A percentile compares a stretch with the other conserved stretches of the same genome.
Evolutionary conservation across 2,329 filamentous ascomycete genomes (phyloP).

Genomic region (Phialophora macrospora): DNA sequence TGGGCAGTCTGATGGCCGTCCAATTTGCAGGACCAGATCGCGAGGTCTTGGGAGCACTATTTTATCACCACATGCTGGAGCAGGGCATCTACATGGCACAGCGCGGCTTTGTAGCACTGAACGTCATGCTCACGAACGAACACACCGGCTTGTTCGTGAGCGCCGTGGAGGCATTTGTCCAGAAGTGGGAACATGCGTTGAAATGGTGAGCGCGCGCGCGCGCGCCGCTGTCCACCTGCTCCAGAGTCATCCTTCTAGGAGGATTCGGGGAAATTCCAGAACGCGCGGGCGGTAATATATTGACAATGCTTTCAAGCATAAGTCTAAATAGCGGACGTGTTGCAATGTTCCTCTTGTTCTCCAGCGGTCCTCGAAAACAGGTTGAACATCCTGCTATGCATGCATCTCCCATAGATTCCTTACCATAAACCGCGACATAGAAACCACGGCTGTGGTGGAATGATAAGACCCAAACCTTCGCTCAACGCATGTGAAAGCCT

Average conservation of each 20-base stretch:
- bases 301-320: neutral
- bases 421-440: neutral
- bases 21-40: conserved; percentile 39
- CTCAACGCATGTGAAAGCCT: neutral
- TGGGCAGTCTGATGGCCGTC: conserved; percentile 43
- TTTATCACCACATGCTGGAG: conserved; percentile 42
- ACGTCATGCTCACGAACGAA: conserved; percentile 39
- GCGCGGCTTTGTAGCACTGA: conserved; percentile 44
- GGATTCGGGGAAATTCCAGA: neutral
- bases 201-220: conserved; percentile 24
- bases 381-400: neutral
- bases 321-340: neutral
- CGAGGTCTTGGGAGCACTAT: conserved; percentile 38
- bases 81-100: conserved; percentile 42
- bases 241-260: neutral
- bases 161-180: conserved; percentile 33
- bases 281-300: neutral
- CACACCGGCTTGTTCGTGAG: conserved; percentile 34
- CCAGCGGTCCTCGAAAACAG: neutral
- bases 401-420: neutral
- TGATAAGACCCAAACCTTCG: neutral
- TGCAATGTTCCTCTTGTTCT: neutral
- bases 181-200: conserved; percentile 24
- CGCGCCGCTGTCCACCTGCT: neutral
- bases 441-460: neutral